These are phyloP conservation scores for Sanghuangporus baumii DNA, from an alignment of 1,284 basidiomycete species.

Conservation along the genomic window DNA sequence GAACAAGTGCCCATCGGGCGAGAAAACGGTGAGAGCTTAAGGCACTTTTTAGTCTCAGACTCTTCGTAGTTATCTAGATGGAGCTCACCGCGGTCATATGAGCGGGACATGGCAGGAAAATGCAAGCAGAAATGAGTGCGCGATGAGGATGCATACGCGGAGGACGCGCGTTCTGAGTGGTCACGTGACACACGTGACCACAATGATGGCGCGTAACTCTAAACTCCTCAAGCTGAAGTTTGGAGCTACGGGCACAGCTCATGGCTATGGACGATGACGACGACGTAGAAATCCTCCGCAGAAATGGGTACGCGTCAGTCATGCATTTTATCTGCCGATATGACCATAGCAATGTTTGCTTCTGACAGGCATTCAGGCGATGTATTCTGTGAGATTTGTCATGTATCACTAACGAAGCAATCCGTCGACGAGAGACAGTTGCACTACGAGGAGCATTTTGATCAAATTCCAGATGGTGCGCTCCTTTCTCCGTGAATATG, in stretches of 20 bases:
- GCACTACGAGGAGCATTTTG: constrained; percentile 23
- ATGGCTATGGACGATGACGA: constrained; percentile 3
- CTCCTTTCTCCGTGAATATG: not conserved
- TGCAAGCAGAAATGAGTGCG: constrained; percentile 14
- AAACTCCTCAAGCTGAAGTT: not conserved
- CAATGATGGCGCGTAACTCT: not conserved
- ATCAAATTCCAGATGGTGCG: constrained; percentile 4
- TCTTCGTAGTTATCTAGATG: not conserved
- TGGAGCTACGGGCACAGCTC: not conserved
- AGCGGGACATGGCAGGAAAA: constrained; percentile 54
- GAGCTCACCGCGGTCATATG: constrained; percentile 71
- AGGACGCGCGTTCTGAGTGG: constrained; percentile 48
- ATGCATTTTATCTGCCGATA: not conserved
- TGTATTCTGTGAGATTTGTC: constrained; percentile 18
- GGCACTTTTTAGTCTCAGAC: constrained; percentile 17
- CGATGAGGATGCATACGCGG: constrained; percentile 12
- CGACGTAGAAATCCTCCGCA: not conserved
- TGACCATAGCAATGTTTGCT: not conserved
- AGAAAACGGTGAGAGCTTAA: constrained; percentile 88
- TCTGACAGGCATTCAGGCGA: constrained; percentile 7
- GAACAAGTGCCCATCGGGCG: constrained; percentile 91
- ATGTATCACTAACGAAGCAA: constrained; percentile 15
- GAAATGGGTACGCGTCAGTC: not conserved
- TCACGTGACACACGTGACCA: constrained; percentile 2
- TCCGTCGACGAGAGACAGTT: constrained; percentile 18